phyloP scores from a whole-genome alignment of 1,284 basidiomycete genomes.

The Rhizoctonia solani region DNA sequence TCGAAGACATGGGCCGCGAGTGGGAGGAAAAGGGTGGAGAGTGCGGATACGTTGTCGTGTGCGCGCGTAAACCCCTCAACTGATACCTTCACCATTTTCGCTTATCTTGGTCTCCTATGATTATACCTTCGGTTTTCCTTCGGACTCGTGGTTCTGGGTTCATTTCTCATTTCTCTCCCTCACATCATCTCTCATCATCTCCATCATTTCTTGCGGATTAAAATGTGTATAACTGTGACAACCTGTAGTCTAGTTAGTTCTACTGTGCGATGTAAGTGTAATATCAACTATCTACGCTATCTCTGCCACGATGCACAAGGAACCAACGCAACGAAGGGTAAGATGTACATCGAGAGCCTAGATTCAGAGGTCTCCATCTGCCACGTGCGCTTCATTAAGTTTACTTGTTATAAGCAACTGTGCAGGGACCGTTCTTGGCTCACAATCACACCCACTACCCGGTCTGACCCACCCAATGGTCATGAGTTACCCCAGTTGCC shows the following conservation, averaged over 20 bases:
- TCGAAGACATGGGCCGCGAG: slow-evolving; percentile 30
- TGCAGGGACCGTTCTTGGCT: too few species aligned
- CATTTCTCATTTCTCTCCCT: not conserved
- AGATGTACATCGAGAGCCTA: too few species aligned
- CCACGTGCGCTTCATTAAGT: too few species aligned
- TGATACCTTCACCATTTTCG: not conserved
- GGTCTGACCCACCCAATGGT: too few species aligned
- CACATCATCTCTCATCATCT: not conserved
- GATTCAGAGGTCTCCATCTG: too few species aligned
- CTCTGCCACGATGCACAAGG: not conserved
- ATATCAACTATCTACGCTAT: not conserved
- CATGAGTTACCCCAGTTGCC: too few species aligned
- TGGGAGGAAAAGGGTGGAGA: slow-evolving; percentile 30
- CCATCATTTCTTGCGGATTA: not conserved
- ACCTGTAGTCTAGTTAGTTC: not conserved
- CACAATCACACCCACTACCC: too few species aligned
- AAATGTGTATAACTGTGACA: not conserved
- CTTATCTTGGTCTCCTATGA: not conserved
- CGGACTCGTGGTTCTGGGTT: not conserved
- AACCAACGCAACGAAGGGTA: too few species aligned
- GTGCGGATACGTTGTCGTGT: slow-evolving; percentile 29
- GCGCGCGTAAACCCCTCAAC: slow-evolving; percentile 31
- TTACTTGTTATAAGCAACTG: too few species aligned
- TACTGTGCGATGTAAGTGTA: not conserved
- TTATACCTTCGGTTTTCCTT: not conserved